These are phyloP conservation scores for Antitrichia curtipendula DNA, from an alignment of 225 moss, liverwort and hornwort genomes.

Conservation along the genomic window DNA sequence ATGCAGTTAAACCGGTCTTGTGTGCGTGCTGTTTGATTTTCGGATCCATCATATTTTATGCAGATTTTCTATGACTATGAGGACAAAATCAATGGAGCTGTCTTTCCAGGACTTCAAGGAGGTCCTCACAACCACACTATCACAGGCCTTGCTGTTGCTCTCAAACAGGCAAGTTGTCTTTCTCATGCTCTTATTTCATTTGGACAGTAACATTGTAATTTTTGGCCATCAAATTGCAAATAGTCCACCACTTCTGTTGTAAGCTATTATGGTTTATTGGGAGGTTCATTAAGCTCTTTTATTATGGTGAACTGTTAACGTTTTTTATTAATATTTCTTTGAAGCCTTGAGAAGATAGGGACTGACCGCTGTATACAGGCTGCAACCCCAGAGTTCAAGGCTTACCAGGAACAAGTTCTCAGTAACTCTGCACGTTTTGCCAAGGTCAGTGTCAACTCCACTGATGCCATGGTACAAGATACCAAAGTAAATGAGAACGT, in stretches of 20 bases:
- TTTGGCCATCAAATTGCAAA: background rate
- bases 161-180: conserved; percentile 51
- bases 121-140: conserved; percentile 98
- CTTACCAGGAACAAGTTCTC: conserved; percentile 84
- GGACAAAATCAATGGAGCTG: conserved; percentile 84
- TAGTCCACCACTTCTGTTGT: background rate
- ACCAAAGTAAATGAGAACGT: background rate
- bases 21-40: background rate
- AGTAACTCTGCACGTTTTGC: conserved; percentile 72
- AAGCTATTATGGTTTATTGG: background rate
- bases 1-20: background rate
- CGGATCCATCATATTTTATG: background rate
- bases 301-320: background rate
- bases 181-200: background rate
- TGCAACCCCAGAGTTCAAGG: conserved; percentile 78
- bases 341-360: background rate
- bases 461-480: background rate
- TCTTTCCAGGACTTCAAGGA: conserved; percentile 96
- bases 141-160: conserved; percentile 81
- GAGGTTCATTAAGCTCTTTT: background rate
- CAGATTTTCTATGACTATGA: conserved; percentile 81
- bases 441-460: conserved; percentile 17
- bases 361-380: conserved; percentile 40
- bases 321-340: background rate
- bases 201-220: background rate